Base-by-base conservation (phyloP, 1,284 basidiomycete genomes). In the Cutaneotrichosporon cavernicola region DNA sequence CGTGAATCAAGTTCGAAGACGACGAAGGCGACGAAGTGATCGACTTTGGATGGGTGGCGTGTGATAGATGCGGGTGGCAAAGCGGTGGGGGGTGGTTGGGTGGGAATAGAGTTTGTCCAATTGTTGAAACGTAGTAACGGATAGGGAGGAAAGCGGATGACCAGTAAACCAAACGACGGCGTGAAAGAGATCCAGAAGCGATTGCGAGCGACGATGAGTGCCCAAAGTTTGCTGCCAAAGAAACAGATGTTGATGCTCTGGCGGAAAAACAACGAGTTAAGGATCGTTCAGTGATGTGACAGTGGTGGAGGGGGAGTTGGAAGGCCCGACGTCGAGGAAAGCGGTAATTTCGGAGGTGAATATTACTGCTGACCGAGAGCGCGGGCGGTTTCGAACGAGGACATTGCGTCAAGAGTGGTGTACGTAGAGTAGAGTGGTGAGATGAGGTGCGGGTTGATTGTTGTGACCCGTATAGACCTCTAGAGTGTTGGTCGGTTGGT, bases 371-470 rank as follows among this genome's bases (percentile, higher is more conserved):
- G 55, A 56, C 55, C 55, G 38, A 43, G 55, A 30, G 38, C 26
- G 38, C 16, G 55, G 55, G 55, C 38, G 36, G 38, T 18, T 46
- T 46, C 21, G 36, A 56, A 5, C 5, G 36, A 56, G 21, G 38
- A 56, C 55, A 56, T 56, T 56, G 36, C 55, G 55, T 36, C 8
- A 16, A 43, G 55, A 56, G 55, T 38, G 53, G 53, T 55, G 53
- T 38, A 18, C 18, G n/a, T 26, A 21, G 36, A 43, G 55, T 38
- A 43, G 36, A 56, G 16, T 22, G 30, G 31, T 21, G 57, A 18
- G 14, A 13, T 7, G 21, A 21, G 56, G n/a, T 58, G 56, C 22
- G 34, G n/a, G 53, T 18, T 34, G 32, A 2, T 55, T 56, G 53
- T 46, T 43, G 56, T 56, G 55, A 56, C 26, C 21, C 26, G 14